These are phyloP conservation scores for Ehretia macrophylla DNA, from an alignment of 257 asterid genomes.

Conservation along the genomic window DNA sequence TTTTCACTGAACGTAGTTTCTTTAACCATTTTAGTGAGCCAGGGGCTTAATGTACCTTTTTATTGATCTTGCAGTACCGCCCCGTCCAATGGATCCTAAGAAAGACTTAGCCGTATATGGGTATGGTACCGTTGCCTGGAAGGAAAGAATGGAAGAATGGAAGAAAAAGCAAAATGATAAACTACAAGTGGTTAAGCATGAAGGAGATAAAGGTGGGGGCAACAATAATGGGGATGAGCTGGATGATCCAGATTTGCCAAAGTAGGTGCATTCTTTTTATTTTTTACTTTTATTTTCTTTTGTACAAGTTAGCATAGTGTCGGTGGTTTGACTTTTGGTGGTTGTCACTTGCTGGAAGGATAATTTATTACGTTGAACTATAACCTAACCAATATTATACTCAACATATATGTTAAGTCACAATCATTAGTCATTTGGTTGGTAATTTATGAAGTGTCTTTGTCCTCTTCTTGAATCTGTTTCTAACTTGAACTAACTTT, in stretches of 20 bases:
- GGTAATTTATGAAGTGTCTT: too few relatives aligned
- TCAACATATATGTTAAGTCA: not conserved
- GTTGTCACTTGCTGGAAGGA: not conserved
- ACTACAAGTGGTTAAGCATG: constrained; percentile 89
- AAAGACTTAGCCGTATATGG: constrained; percentile 94
- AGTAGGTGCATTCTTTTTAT: constrained; percentile 50
- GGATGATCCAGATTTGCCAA: constrained; percentile 90
- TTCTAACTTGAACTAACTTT: too few relatives aligned
- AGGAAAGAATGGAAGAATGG: constrained; percentile 99
- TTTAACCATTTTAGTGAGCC: constrained; percentile 5
- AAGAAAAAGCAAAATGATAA: constrained; percentile 84
- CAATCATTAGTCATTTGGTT: too few relatives aligned
- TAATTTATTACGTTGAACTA: not conserved
- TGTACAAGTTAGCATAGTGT: constrained; percentile 2
- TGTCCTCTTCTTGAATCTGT: too few relatives aligned
- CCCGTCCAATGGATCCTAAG: constrained; percentile 97
- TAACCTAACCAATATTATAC: not conserved
- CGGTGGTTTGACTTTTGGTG: constrained; percentile 2
- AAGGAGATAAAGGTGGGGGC: constrained; percentile 57
- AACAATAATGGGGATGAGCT: constrained; percentile 58
- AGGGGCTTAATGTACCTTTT: constrained; percentile 6
- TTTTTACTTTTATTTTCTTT: constrained; percentile 23
- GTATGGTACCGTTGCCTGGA: constrained; percentile 96
- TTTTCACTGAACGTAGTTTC: not conserved
- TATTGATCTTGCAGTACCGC: constrained; percentile 54